Conservation (phyloP, 1,139 yeast genomes). For the Casaregolazyma suthepensis region DNA sequence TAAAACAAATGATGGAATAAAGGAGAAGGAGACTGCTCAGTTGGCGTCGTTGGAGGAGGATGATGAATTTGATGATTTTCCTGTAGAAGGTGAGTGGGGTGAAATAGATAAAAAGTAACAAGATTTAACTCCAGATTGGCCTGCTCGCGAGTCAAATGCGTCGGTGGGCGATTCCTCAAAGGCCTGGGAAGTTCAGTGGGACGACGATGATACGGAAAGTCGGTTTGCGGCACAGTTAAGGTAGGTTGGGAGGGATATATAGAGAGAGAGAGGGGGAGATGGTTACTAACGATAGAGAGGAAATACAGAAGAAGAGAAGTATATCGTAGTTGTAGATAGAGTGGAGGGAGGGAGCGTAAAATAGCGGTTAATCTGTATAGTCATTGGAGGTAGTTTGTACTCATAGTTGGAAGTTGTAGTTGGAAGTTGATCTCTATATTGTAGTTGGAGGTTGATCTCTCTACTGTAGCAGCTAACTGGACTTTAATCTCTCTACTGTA, state of each 20-base stretch:
- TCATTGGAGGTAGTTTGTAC: too few relatives aligned
- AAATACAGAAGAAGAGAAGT: conserved; percentile 20
- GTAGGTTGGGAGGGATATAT: conserved; percentile 19
- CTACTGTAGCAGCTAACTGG: too few relatives aligned
- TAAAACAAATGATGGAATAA: conserved; percentile 19
- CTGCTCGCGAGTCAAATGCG: conserved; percentile 42
- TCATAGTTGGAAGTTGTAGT: too few relatives aligned
- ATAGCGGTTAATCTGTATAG: not conserved
- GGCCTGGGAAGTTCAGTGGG: conserved; percentile 97
- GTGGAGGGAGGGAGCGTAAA: not conserved
- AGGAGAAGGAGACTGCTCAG: conserved; percentile 20
- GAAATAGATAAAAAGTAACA: not conserved
- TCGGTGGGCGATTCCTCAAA: conserved; percentile 39
- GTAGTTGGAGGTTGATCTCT: too few relatives aligned
- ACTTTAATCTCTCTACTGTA: too few relatives aligned
- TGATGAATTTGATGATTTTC: conserved; percentile 93
- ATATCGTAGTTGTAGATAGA: not conserved
- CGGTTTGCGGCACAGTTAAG: conserved; percentile 68
- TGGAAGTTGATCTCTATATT: too few relatives aligned
- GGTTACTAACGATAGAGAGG: conserved; percentile 19
- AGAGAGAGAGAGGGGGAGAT: not conserved
- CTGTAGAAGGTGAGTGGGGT: conserved; percentile 60
- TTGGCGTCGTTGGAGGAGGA: conserved; percentile 74
- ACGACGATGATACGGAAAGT: conserved; percentile 82
- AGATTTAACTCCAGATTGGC: conserved; percentile 40